Conservation (phyloP, 1,284 basidiomycete genomes). For the Anthracocystis setariae region DNA sequence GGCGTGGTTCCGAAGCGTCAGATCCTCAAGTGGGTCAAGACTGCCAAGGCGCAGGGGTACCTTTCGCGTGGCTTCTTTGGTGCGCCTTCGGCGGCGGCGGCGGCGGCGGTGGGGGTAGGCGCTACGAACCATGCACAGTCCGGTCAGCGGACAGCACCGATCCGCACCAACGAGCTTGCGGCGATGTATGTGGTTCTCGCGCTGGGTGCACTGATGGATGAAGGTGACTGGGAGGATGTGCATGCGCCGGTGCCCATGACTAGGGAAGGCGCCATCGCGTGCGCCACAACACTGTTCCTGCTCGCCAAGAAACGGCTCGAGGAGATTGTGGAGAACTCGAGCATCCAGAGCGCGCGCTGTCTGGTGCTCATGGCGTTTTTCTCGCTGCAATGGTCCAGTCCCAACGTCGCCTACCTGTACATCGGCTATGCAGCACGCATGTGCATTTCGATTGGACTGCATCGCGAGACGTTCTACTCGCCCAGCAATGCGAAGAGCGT, state of each 20-base stretch:
- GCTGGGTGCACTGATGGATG: conserved; percentile 45
- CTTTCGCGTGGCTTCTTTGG: conserved; percentile 46
- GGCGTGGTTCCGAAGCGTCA: conserved; percentile 39
- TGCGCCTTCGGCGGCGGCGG: conserved; percentile 28
- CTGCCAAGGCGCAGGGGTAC: conserved; percentile 42
- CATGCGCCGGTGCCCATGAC: conserved; percentile 40
- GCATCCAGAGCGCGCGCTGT: conserved; percentile 46
- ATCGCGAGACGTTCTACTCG: conserved; percentile 46
- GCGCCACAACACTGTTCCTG: conserved; percentile 40
- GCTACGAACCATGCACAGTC: background rate
- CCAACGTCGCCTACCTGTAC: conserved; percentile 53
- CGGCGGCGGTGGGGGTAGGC: conserved; percentile 29
- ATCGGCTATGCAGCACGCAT: conserved; percentile 47
- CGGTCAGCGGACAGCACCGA: conserved; percentile 9
- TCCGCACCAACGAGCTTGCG: conserved; percentile 49
- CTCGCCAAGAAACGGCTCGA: conserved; percentile 46
- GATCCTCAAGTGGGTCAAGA: conserved; percentile 49
- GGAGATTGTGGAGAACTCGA: conserved; percentile 50
- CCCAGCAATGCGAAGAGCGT: conserved; percentile 30
- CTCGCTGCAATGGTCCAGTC: conserved; percentile 47
- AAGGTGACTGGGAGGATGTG: conserved; percentile 46
- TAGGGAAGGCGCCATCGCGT: conserved; percentile 39
- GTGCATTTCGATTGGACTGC: conserved; percentile 51
- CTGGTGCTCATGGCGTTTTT: conserved; percentile 51
- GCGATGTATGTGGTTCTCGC: conserved; percentile 45